Conservation (phyloP, 1,284 basidiomycete species). For the Ustilago loliicola region DNA sequence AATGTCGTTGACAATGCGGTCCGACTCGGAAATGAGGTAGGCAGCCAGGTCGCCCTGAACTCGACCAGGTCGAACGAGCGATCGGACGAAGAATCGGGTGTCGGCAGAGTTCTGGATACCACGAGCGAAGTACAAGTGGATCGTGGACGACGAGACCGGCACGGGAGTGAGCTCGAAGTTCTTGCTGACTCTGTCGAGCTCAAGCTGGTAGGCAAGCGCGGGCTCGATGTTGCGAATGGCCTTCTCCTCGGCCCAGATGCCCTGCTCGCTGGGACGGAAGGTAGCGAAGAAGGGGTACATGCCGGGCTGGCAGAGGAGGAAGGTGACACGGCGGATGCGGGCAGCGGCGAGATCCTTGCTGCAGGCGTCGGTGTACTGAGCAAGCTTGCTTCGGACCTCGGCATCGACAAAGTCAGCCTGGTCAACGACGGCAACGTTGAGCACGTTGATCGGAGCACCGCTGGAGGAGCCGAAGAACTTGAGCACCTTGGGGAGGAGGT, state of each 20-base stretch:
- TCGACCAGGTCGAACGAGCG: constrained; percentile 93
- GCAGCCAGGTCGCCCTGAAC: constrained; percentile 91
- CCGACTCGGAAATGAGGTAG: constrained; percentile 98
- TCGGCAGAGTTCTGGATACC: constrained; percentile 96
- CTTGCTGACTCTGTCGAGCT: constrained; percentile 88
- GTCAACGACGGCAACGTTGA: constrained; percentile 79
- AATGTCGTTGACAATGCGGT: constrained; percentile 93
- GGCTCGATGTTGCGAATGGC: constrained; percentile 99
- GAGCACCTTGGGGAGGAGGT: constrained; percentile 60
- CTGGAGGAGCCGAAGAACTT: constrained; percentile 57
- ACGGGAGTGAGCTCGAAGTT: constrained; percentile 93
- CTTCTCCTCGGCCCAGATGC: constrained; percentile 90
- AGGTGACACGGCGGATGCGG: constrained; percentile 90
- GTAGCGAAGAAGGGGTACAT: constrained; percentile 97
- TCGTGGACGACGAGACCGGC: constrained; percentile 80
- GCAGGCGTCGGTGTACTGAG: constrained; percentile 81
- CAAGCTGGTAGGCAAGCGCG: constrained; percentile 96
- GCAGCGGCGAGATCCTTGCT: constrained; percentile 78
- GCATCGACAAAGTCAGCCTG: constrained; percentile 83
- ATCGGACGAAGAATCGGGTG: constrained; percentile 96
- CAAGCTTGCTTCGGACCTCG: constrained; percentile 82
- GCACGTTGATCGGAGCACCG: constrained; percentile 74
- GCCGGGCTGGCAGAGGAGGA: constrained; percentile 89
- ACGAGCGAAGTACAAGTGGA: constrained; percentile 86
- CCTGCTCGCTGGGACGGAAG: constrained; percentile 78